Conservation (phyloP, 805 yeast species). For the Teunomyces barrocoloradensis region DNA sequence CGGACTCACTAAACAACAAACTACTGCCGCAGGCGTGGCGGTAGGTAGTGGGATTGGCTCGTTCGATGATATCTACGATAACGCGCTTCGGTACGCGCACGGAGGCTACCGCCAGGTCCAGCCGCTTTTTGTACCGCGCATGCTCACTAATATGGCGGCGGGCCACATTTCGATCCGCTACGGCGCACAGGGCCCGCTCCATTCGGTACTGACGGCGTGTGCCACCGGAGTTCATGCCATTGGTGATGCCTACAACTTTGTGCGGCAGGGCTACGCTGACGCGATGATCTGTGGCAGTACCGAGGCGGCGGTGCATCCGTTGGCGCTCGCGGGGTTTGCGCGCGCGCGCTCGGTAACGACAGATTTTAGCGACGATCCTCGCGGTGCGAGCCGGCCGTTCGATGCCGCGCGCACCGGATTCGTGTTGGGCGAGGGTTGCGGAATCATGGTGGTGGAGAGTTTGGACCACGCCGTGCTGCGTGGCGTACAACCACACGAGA, state of each 20-base stretch:
- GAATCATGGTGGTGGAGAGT: slow-evolving; percentile 72
- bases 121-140: slow-evolving; percentile 82
- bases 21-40: slow-evolving; percentile 59
- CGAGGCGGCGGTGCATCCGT: slow-evolving; percentile 82
- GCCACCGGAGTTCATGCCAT: slow-evolving; percentile 94
- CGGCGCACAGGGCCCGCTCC: slow-evolving; percentile 81
- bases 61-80: slow-evolving; percentile 66
- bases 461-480: slow-evolving; percentile 70
- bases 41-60: slow-evolving; percentile 95
- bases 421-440: slow-evolving; percentile 92
- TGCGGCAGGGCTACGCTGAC: slow-evolving; percentile 75
- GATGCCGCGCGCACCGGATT: slow-evolving; percentile 79
- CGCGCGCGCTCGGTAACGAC: slow-evolving; percentile 80
- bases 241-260: slow-evolving; percentile 87
- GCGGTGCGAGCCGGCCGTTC: slow-evolving; percentile 79
- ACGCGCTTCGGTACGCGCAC: slow-evolving; percentile 48
- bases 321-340: slow-evolving; percentile 87
- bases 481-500: slow-evolving; percentile 47
- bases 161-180: slow-evolving; percentile 82
- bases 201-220: slow-evolving; percentile 90
- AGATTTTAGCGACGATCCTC: slow-evolving; percentile 58
- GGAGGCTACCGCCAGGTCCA: slow-evolving; percentile 70
- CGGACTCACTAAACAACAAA: slow-evolving; percentile 20
- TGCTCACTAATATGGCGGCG: slow-evolving; percentile 90
- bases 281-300: slow-evolving; percentile 94